A percentile compares a stretch with the other conserved stretches of the same genome.
Conservation (phyloP, 2,329 filamentous ascomycete genomes). For the Arthrinium phaeospermum region DNA sequence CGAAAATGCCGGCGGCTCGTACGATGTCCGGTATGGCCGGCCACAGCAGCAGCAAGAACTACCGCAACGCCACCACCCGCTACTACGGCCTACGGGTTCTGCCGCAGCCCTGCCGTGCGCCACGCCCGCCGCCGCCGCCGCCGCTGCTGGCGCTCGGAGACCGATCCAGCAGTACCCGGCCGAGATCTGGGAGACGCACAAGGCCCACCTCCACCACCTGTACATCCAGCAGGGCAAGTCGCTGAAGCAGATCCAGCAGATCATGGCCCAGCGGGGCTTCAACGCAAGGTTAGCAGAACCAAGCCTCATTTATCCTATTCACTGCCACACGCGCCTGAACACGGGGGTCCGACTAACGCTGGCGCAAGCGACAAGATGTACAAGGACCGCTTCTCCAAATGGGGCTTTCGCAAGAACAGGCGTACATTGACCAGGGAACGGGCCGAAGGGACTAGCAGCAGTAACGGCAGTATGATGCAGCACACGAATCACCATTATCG, state of each 20-base stretch:
- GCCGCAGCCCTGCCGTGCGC: neutral
- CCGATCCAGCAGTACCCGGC: constrained; percentile 5
- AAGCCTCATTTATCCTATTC: neutral
- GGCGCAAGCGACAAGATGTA: constrained; percentile 17
- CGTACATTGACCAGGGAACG: neutral
- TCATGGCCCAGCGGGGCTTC: constrained; percentile 11
- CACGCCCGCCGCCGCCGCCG: neutral
- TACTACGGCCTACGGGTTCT: neutral
- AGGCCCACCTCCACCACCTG: constrained; percentile 3
- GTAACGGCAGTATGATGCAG: neutral
- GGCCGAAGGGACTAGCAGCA: neutral
- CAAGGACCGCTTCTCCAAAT: constrained; percentile 13
- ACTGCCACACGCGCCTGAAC: neutral
- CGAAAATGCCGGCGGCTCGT: neutral
- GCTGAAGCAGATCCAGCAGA: constrained; percentile 9
- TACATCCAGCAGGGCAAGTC: constrained; percentile 13
- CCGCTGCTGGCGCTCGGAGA: neutral
- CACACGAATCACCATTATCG: neutral
- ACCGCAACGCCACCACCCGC: neutral
- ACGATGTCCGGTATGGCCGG: neutral
- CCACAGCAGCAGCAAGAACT: neutral
- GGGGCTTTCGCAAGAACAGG: constrained; percentile 3
- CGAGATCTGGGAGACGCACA: constrained; percentile 7
- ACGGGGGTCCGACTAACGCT: constrained; percentile 2
- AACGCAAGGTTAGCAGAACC: constrained; percentile 15